phyloP scores from a whole-genome alignment of 2,329 filamentous ascomycete genomes.

The Stagonosporopsis chrysanthemi region DNA sequence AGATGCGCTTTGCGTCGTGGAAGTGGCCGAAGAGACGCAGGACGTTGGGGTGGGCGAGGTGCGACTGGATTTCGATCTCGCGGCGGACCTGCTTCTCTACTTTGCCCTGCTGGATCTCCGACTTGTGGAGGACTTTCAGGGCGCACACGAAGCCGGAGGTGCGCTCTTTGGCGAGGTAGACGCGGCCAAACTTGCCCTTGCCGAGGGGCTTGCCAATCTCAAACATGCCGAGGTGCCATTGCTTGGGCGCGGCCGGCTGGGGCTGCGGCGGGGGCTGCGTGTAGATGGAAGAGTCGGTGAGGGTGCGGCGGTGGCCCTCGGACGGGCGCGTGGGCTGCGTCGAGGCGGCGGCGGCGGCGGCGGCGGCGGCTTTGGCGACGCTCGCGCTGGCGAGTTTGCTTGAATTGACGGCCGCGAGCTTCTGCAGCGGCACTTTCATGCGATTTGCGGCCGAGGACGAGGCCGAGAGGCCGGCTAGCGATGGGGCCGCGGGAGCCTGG shows the following conservation, averaged over 20 bases:
- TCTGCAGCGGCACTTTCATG: constrained; percentile 77
- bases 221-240: constrained; percentile 92
- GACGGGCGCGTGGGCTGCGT: constrained; percentile 64
- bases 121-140: constrained; percentile 86
- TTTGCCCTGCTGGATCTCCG: constrained; percentile 77
- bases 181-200: constrained; percentile 86
- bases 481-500: constrained; percentile 55
- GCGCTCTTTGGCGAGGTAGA: constrained; percentile 84
- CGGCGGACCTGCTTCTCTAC: constrained; percentile 88
- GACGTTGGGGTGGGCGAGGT: constrained; percentile 86
- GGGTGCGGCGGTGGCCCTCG: constrained; percentile 51
- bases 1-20: constrained; percentile 87
- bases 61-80: constrained; percentile 89
- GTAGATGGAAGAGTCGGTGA: constrained; percentile 59
- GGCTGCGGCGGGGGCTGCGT: constrained; percentile 34
- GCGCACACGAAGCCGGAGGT: constrained; percentile 83
- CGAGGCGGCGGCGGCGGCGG: constrained; percentile 66
- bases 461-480: constrained; percentile 57
- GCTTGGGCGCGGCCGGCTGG: constrained; percentile 49
- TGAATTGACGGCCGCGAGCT: constrained; percentile 80
- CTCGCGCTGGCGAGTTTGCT: constrained; percentile 52
- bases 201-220: constrained; percentile 87
- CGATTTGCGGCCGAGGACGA: constrained; percentile 61
- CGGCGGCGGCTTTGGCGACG: constrained; percentile 70
- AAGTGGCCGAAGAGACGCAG: constrained; percentile 86